phyloP scores from a whole-genome alignment of 1,284 basidiomycete genomes.

The Rhizoctonia solani region DNA sequence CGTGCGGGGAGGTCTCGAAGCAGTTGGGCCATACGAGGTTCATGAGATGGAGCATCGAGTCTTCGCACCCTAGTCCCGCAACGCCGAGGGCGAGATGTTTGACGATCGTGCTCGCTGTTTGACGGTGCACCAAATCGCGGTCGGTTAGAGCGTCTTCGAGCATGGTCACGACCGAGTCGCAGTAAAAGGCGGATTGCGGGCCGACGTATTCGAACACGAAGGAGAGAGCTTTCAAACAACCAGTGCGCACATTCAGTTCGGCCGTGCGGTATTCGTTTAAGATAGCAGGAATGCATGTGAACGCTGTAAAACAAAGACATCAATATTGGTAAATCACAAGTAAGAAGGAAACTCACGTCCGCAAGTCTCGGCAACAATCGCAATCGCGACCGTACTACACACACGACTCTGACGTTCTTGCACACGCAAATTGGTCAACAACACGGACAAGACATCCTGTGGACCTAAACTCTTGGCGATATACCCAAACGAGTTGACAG shows the following conservation, averaged over 20 bases:
- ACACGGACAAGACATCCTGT: constrained; percentile 95
- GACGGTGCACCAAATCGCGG: constrained; percentile 96
- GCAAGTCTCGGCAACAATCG: constrained; percentile 96
- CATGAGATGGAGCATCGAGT: constrained; percentile 96
- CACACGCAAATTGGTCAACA: constrained; percentile 95
- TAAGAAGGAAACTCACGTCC: constrained; percentile 65
- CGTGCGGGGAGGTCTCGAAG: constrained; percentile 97
- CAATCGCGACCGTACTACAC: constrained; percentile 97
- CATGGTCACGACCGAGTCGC: constrained; percentile 95
- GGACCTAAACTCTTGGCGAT: constrained; percentile 99
- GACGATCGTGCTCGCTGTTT: constrained; percentile 98
- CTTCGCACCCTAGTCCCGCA: constrained; percentile 95
- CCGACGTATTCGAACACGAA: constrained; percentile 99
- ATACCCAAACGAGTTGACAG: constrained; percentile 99
- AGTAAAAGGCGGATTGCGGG: constrained; percentile 99
- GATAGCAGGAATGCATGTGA: constrained; percentile 98
- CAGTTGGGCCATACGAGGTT: constrained; percentile 99
- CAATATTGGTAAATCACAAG: constrained; percentile 10
- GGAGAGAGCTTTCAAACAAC: constrained; percentile 96
- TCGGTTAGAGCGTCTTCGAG: constrained; percentile 98
- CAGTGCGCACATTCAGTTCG: constrained; percentile 98
- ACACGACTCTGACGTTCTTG: constrained; percentile 99
- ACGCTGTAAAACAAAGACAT: constrained; percentile 58
- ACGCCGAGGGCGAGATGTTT: constrained; percentile 98
- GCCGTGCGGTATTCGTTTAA: constrained; percentile 98